Conservation (phyloP, 75 land plant species). For the Ceratopteris richardii region DNA sequence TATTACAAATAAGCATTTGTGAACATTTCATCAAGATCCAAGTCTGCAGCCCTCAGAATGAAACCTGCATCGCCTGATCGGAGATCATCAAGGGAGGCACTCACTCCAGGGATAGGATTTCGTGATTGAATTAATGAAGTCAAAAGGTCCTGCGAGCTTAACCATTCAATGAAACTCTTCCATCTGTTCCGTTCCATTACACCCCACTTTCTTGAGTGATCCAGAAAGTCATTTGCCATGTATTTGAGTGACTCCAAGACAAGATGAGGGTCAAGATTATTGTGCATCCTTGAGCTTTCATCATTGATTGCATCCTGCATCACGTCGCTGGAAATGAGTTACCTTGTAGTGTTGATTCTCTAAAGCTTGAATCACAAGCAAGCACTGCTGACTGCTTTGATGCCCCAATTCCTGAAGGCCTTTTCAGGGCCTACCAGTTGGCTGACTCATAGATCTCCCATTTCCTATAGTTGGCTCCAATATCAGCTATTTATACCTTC, state of each 20-base stretch:
- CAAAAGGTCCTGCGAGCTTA: constrained; percentile 7
- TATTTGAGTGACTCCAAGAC: constrained; percentile 9
- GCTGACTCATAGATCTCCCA: too few species aligned
- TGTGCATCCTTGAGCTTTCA: constrained; percentile 7
- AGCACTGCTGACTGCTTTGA: too few species aligned
- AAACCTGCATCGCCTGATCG: constrained; percentile 15
- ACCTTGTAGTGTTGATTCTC: too few species aligned
- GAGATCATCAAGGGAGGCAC: constrained; percentile 21
- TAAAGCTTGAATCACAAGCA: too few species aligned
- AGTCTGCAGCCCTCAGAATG: not conserved
- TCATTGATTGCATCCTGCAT: constrained; percentile 16
- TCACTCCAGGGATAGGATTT: constrained; percentile 15
- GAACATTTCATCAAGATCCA: not conserved
- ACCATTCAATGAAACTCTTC: constrained; percentile 12
- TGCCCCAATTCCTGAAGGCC: too few species aligned
- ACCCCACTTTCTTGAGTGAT: constrained; percentile 12
- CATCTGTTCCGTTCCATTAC: constrained; percentile 9
- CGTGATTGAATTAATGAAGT: constrained; percentile 16
- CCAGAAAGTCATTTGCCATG: constrained; percentile 8
- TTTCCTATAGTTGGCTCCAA: too few species aligned
- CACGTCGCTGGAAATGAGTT: too few species aligned
- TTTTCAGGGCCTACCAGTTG: too few species aligned
- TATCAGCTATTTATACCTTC: too few species aligned
- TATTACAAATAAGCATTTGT: not conserved
- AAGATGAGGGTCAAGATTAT: not conserved